phyloP scores from a whole-genome alignment of 768 basidiomycete species.

The Mrakia blollopis region DNA sequence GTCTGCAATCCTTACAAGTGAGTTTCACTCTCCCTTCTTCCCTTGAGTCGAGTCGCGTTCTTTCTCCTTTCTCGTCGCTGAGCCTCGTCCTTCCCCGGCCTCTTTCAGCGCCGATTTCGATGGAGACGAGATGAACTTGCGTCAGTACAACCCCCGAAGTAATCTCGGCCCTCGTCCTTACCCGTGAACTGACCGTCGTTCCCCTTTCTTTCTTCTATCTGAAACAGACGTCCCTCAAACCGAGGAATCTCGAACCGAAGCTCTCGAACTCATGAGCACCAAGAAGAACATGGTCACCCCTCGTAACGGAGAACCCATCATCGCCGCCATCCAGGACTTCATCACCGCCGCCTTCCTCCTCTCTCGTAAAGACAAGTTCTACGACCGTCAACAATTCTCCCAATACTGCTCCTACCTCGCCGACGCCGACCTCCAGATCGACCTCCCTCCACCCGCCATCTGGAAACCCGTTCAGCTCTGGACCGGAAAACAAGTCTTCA shows the following conservation, averaged over 20 bases:
- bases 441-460: slow-evolving; percentile 90
- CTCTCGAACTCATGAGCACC: slow-evolving; percentile 92
- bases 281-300: slow-evolving; percentile 97
- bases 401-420: slow-evolving; percentile 93
- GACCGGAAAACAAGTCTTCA: slow-evolving; percentile 99
- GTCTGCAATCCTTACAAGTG: slow-evolving; percentile 73
- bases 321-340: slow-evolving; percentile 98
- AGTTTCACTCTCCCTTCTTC: neutral
- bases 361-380: slow-evolving; percentile 85
- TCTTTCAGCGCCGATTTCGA: slow-evolving; percentile 96
- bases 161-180: neutral
- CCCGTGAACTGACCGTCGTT: neutral
- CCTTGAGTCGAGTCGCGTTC: neutral
- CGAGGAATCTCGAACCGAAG: slow-evolving; percentile 95
- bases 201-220: neutral
- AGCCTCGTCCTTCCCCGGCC: neutral
- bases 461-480: slow-evolving; percentile 88
- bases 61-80: neutral
- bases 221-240: slow-evolving; percentile 90
- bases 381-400: slow-evolving; percentile 88
- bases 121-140: slow-evolving; percentile 99
- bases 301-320: slow-evolving; percentile 96
- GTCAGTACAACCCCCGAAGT: slow-evolving; percentile 50
- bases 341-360: slow-evolving; percentile 97
- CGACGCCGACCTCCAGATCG: slow-evolving; percentile 86